A percentile compares a stretch with the other conserved stretches of the same genome.
phyloP scores from a whole-genome alignment of 106 monocot genomes.

The Allium fistulosum region DNA sequence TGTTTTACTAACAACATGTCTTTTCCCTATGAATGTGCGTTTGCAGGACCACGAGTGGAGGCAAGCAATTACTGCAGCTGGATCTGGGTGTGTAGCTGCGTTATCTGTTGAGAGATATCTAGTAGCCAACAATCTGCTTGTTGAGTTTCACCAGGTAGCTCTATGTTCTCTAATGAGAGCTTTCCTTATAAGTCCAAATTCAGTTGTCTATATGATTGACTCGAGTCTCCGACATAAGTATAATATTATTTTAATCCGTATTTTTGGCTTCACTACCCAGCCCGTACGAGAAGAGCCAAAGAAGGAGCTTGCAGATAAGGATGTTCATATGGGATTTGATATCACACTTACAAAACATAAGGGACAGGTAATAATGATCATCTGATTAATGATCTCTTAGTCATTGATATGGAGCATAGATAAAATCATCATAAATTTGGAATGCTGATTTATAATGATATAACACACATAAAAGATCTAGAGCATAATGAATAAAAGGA shows the following conservation, averaged over 20 bases:
- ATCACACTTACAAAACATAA: slow-evolving; percentile 85
- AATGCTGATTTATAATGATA: no score
- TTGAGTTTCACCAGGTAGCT: slow-evolving; percentile 95
- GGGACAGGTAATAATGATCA: slow-evolving; percentile 60
- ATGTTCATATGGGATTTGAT: slow-evolving; percentile 81
- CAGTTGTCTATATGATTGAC: no score
- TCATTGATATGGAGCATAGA: no score
- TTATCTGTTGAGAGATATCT: slow-evolving; percentile 98
- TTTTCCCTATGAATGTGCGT: no score
- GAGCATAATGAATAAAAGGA: no score
- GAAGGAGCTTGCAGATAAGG: slow-evolving; percentile 79
- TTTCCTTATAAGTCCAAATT: no score
- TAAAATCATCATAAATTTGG: not conserved
- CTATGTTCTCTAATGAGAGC: no score
- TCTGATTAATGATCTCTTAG: not conserved
- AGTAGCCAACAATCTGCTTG: slow-evolving; percentile 69
- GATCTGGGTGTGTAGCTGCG: slow-evolving; percentile 95
- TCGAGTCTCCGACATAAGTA: no score
- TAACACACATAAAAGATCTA: no score
- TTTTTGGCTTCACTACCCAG: slow-evolving; percentile 15
- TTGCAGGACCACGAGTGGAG: slow-evolving; percentile 98
- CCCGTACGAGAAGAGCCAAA: slow-evolving; percentile 64
- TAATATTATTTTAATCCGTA: no score
- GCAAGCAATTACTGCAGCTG: slow-evolving; percentile 97
- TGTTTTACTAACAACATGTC: no score